phyloP scores from a whole-genome alignment of 805 yeast genomes.

The Metschnikowia similis region DNA sequence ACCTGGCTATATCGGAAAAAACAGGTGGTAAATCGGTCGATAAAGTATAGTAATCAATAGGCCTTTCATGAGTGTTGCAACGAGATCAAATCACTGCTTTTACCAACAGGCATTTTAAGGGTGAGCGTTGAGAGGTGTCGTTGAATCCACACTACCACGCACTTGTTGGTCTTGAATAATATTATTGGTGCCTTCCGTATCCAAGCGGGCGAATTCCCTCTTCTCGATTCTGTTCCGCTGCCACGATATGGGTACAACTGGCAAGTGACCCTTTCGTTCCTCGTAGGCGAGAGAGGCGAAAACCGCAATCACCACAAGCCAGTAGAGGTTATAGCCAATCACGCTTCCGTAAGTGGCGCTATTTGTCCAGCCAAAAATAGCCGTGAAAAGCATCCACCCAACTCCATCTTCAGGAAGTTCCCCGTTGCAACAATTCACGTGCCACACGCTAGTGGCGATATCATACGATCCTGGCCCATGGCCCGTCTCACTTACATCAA shows the following conservation, averaged over 20 bases:
- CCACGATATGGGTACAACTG: slow-evolving; percentile 26
- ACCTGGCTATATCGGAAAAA: too few species aligned
- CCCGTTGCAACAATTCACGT: slow-evolving; percentile 91
- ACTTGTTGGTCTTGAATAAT: background rate
- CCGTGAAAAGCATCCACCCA: slow-evolving; percentile 86
- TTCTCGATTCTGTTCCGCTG: slow-evolving; percentile 14
- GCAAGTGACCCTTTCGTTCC: slow-evolving; percentile 56
- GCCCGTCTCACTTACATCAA: slow-evolving; percentile 83
- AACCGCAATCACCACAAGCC: slow-evolving; percentile 51
- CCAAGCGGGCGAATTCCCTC: background rate
- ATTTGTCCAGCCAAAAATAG: slow-evolving; percentile 90
- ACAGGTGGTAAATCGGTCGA: too few species aligned
- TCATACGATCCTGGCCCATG: slow-evolving; percentile 94
- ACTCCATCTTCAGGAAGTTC: slow-evolving; percentile 64
- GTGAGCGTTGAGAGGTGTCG: slow-evolving; percentile 21
- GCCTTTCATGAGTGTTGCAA: too few species aligned
- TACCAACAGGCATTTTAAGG: too few species aligned
- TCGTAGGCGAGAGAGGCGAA: slow-evolving; percentile 44
- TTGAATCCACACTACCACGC: slow-evolving; percentile 24
- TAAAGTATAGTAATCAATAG: too few species aligned
- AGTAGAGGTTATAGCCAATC: slow-evolving; percentile 62
- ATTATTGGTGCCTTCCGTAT: background rate
- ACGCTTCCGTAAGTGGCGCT: slow-evolving; percentile 90
- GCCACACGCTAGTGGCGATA: slow-evolving; percentile 78
- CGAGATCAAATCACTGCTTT: too few species aligned